phyloP scores from a whole-genome alignment of 2,329 filamentous ascomycete species.

The Ascochyta lentis region DNA sequence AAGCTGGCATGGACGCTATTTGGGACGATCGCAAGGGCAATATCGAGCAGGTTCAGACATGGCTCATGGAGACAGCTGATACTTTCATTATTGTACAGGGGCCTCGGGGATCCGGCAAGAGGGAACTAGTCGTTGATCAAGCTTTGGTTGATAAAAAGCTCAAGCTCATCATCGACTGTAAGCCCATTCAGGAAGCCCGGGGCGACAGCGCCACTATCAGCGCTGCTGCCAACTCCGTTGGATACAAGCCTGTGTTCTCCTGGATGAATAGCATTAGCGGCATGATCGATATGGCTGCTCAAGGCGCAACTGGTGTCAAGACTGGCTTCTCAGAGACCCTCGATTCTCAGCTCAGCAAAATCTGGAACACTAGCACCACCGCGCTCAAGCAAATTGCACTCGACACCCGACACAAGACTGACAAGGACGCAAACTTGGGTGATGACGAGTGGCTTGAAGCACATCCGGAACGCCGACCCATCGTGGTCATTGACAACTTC shows the following conservation, averaged over 20 bases:
- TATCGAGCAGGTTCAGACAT: slow-evolving; percentile 81
- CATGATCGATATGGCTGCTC: slow-evolving; percentile 88
- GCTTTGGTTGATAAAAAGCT: slow-evolving; percentile 77
- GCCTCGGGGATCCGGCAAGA: slow-evolving; percentile 88
- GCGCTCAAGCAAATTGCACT: slow-evolving; percentile 82
- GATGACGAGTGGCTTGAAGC: slow-evolving; percentile 90
- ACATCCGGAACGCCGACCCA: slow-evolving; percentile 81
- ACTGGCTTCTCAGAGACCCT: slow-evolving; percentile 92
- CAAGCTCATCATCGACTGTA: slow-evolving; percentile 89
- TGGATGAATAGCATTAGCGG: slow-evolving; percentile 97
- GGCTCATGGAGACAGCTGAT: slow-evolving; percentile 86
- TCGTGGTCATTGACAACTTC: slow-evolving; percentile 93
- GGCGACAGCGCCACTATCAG: slow-evolving; percentile 87
- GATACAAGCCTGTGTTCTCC: slow-evolving; percentile 91
- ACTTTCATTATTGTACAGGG: slow-evolving; percentile 96
- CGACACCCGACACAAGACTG: slow-evolving; percentile 70
- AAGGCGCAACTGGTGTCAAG: slow-evolving; percentile 92
- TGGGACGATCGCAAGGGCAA: slow-evolving; percentile 86
- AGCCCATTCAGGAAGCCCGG: slow-evolving; percentile 86
- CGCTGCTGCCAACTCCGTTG: slow-evolving; percentile 80
- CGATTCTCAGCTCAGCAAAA: slow-evolving; percentile 87
- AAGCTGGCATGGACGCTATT: slow-evolving; percentile 76
- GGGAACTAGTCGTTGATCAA: slow-evolving; percentile 84
- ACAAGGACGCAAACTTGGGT: slow-evolving; percentile 73
- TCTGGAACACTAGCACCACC: slow-evolving; percentile 80